phyloP scores from a whole-genome alignment of 108 stramenopile genomes.

The Craspedostauros australis region DNA sequence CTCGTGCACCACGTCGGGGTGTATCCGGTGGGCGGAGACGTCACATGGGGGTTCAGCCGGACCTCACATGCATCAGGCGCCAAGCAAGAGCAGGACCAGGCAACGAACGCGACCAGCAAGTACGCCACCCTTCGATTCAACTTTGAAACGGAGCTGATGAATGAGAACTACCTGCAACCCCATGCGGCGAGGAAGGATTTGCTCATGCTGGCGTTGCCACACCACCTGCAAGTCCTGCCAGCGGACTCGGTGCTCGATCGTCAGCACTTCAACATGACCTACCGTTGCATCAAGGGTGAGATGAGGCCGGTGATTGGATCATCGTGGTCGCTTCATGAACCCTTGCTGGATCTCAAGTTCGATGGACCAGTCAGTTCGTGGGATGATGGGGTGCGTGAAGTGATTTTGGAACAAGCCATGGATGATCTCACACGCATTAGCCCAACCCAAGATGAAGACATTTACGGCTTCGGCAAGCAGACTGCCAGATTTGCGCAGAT shows the following conservation, averaged over 20 bases:
- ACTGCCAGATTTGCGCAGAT: slow-evolving; percentile 75
- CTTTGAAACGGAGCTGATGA: slow-evolving; percentile 47
- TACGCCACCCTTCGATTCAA: slow-evolving; percentile 58
- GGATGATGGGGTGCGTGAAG: slow-evolving; percentile 37
- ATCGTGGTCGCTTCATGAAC: slow-evolving; percentile 68
- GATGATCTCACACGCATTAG: slow-evolving; percentile 53
- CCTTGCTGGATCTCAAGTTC: slow-evolving; percentile 45
- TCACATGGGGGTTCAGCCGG: slow-evolving; percentile 61
- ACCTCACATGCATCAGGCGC: slow-evolving; percentile 3
- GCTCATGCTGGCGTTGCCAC: slow-evolving; percentile 82
- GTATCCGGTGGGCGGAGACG: slow-evolving; percentile 58
- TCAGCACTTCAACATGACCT: slow-evolving; percentile 57
- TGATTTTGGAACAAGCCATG: slow-evolving; percentile 48
- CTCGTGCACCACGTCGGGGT: slow-evolving; percentile 72
- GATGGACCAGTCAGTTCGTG: slow-evolving; percentile 5
- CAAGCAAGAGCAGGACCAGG: not conserved
- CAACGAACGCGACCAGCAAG: not conserved
- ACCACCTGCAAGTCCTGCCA: slow-evolving; percentile 62
- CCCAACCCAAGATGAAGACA: slow-evolving; percentile 48
- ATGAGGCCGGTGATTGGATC: slow-evolving; percentile 70
- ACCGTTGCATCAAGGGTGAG: slow-evolving; percentile 66
- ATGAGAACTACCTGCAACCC: slow-evolving; percentile 19
- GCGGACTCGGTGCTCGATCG: slow-evolving; percentile 23
- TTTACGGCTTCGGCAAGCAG: slow-evolving; percentile 82
- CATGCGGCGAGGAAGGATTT: slow-evolving; percentile 23